A percentile compares a stretch with the other conserved stretches of the same genome.
These are phyloP conservation scores for Vigna trinervia DNA, from an alignment of 306 rosid species.

Conservation along the genomic window DNA sequence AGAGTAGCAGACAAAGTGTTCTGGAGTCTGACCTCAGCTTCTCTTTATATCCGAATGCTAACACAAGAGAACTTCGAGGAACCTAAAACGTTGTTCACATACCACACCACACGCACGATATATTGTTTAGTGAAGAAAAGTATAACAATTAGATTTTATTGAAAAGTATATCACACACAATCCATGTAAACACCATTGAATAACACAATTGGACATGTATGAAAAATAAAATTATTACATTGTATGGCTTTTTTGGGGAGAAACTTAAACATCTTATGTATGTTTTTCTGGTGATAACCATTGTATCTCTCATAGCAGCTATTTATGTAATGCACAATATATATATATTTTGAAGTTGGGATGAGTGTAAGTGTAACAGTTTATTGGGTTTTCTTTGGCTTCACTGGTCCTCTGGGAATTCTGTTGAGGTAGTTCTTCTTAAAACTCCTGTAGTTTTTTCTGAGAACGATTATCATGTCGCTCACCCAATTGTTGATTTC, in stretches of 20 bases:
- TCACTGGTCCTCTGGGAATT: conserved; percentile 81
- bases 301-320: background rate
- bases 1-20: background rate
- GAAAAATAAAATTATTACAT: conserved; percentile 26
- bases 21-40: background rate
- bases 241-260: background rate
- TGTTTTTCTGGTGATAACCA: background rate
- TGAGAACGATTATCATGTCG: conserved; percentile 45
- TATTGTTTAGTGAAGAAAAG: conserved; percentile 13
- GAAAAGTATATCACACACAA: background rate
- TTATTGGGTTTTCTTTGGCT: conserved; percentile 67
- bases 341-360: background rate
- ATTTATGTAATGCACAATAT: background rate
- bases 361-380: background rate
- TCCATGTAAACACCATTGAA: conserved; percentile 4
- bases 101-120: background rate
- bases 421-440: conserved; percentile 68
- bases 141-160: conserved; percentile 3
- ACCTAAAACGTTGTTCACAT: background rate
- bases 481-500: conserved; percentile 60
- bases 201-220: conserved; percentile 5
- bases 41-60: background rate
- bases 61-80: conserved; percentile 6
- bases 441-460: conserved; percentile 54
- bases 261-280: background rate